Percentiles rank a stretch among this genome's conserved stretches.
Conservation (phyloP, 2,329 filamentous ascomycete genomes). For the Chaetomiaceae sp. region DNA sequence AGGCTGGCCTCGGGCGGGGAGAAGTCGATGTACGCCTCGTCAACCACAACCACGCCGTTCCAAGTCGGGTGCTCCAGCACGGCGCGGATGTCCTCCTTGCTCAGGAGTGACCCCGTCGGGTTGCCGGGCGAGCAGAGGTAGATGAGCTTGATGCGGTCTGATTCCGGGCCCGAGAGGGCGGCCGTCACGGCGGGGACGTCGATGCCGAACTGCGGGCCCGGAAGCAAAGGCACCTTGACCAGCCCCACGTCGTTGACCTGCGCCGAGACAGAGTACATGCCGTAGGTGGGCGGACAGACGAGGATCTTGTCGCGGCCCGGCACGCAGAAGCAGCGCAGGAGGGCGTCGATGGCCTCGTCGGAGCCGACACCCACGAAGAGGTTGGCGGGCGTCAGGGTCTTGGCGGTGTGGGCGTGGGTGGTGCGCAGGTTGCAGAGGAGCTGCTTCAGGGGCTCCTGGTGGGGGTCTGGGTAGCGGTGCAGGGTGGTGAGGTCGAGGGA, state of each 20-base stretch:
- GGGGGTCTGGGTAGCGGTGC: slow-evolving; percentile 93
- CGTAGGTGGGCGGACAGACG: slow-evolving; percentile 93
- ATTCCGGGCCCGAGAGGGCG: slow-evolving; percentile 50
- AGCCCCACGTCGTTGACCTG: slow-evolving; percentile 89
- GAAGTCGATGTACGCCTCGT: slow-evolving; percentile 97
- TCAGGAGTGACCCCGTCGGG: slow-evolving; percentile 76
- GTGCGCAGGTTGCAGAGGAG: slow-evolving; percentile 84
- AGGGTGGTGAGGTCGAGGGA: slow-evolving; percentile 74
- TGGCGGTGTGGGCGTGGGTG: slow-evolving; percentile 72
- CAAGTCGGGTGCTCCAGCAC: slow-evolving; percentile 83
- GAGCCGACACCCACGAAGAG: slow-evolving; percentile 94
- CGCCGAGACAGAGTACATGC: slow-evolving; percentile 95
- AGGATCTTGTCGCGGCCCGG: slow-evolving; percentile 87
- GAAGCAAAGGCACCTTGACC: slow-evolving; percentile 77
- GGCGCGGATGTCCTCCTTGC: slow-evolving; percentile 66
- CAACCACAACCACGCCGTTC: slow-evolving; percentile 91
- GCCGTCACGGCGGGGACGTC: slow-evolving; percentile 65
- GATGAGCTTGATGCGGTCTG: slow-evolving; percentile 69
- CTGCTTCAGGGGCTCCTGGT: slow-evolving; percentile 83
- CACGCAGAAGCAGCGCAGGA: slow-evolving; percentile 87
- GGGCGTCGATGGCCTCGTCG: slow-evolving; percentile 93
- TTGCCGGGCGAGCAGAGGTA: slow-evolving; percentile 96
- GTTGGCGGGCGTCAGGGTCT: slow-evolving; percentile 71
- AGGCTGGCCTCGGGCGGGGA: slow-evolving; percentile 70
- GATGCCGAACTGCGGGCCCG: slow-evolving; percentile 67